Base-by-base conservation (phyloP, 345 rosid species). In the Chamaenerion angustifolium region DNA sequence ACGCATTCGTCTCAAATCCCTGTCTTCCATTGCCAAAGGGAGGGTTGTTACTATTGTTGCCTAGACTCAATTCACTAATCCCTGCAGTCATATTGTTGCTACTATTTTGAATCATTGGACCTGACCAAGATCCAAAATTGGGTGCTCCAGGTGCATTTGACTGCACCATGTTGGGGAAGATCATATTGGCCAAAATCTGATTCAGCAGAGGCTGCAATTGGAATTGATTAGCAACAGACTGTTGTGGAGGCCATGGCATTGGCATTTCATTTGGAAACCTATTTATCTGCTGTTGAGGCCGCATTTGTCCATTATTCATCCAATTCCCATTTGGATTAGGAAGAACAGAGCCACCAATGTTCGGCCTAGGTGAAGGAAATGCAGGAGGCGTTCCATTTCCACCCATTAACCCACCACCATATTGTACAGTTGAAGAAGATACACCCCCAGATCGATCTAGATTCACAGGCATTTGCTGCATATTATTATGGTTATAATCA, bases 221-320 rank as follows among this genome's bases (percentile, higher is more conserved):
- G 35, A 60, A 64, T 63, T 73, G 94, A 43, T 67, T 73, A 59
- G 68, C 72, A 8, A 73, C 48, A 21, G 70, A 57, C 83, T 79
- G 69, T 13, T 65, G 37, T 31, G 3, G 37, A 31, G 37, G 37
- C 37, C 37, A 31, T 31, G 37, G 37, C 37, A 31, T 31, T 31
- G 37, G 65, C 71, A 68, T 68, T 52, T 67, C 71, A 56, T 63
- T 73, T 18, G 71, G 68, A 63, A 81, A 71, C 23, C 76, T 70
- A 46, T 56, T 67, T 1, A 67, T 64, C 42, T 62, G 62, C 54
- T 64, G 71, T 56, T 62, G 79, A 58, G 45, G 19, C 1, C 58
- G 60, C 35, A 64, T 40, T 49, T 50, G 35, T 15, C 73, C 68
- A 31, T 31, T 31, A 49, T 52, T 68, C 21, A 51, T 14, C 83